Conservation (phyloP, 1,139 yeast genomes). For the Kurtzmaniella quercitrusa region DNA sequence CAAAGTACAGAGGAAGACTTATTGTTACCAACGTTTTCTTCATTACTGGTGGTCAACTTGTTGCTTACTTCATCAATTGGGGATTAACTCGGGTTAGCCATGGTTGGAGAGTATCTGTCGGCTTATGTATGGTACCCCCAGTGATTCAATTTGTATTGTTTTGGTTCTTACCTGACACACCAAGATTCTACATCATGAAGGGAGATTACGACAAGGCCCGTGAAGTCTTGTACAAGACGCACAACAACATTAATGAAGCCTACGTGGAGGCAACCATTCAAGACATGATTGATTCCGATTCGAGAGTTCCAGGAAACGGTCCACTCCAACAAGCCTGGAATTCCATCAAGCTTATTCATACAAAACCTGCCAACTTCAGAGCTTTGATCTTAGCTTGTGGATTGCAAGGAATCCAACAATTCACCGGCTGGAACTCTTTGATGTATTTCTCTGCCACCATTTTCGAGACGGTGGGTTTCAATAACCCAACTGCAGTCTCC, state of each 20-base stretch:
- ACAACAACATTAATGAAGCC: constrained; percentile 52
- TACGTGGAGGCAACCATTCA: constrained; percentile 54
- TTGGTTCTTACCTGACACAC: constrained; percentile 90
- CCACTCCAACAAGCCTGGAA: constrained; percentile 53
- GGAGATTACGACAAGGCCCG: constrained; percentile 64
- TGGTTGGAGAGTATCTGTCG: constrained; percentile 94
- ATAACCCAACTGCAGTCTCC: constrained; percentile 88
- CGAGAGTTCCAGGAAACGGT: constrained; percentile 60
- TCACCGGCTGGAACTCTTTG: constrained; percentile 90
- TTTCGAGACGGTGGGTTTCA: constrained; percentile 83
- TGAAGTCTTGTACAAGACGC: constrained; percentile 56
- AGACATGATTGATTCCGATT: constrained; percentile 54
- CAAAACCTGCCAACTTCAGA: constrained; percentile 75
- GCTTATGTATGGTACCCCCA: constrained; percentile 85
- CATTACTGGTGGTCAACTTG: constrained; percentile 86
- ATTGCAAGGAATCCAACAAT: constrained; percentile 91
- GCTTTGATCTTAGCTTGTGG: constrained; percentile 89
- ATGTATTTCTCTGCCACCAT: constrained; percentile 92
- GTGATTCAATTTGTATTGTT: constrained; percentile 71
- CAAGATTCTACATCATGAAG: constrained; percentile 77
- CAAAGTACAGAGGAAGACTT: constrained; percentile 83
- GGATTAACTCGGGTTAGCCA: constrained; percentile 68
- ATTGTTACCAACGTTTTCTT: constrained; percentile 66
- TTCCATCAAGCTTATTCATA: constrained; percentile 66
- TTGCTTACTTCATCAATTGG: constrained; percentile 92